Evolutionary conservation across 805 yeast genomes (phyloP).

Genomic region (Ogataea methylovora): DNA sequence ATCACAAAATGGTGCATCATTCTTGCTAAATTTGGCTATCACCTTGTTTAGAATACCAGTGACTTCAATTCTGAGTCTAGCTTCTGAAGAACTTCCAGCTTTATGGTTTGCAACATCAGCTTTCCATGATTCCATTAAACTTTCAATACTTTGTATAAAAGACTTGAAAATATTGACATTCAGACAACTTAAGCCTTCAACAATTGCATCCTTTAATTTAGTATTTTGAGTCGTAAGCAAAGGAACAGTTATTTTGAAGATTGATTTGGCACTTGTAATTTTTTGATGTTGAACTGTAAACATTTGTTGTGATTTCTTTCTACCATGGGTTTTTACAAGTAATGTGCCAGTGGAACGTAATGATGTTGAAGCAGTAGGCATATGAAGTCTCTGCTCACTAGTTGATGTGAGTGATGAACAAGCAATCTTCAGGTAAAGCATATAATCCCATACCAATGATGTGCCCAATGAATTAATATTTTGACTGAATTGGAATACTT

Average conservation of each 20-base stretch:
- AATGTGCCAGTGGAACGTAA: conserved; percentile 30
- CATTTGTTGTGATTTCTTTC: conserved; percentile 73
- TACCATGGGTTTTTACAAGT: conserved; percentile 47
- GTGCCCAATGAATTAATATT: conserved; percentile 17
- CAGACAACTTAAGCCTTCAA: conserved; percentile 82
- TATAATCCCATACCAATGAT: conserved; percentile 31
- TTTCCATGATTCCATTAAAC: conserved; percentile 49
- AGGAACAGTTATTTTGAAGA: conserved; percentile 83
- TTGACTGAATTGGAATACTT: conserved; percentile 48
- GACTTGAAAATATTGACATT: conserved; percentile 85
- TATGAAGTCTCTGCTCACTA: conserved; percentile 70
- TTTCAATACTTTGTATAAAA: conserved; percentile 67
- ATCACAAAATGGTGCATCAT: conserved; percentile 48
- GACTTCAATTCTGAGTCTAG: conserved; percentile 56
- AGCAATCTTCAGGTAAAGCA: conserved; percentile 80
- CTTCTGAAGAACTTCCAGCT: conserved; percentile 11
- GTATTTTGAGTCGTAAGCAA: conserved; percentile 63
- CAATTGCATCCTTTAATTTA: conserved; percentile 75
- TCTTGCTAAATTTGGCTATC: conserved; percentile 54
- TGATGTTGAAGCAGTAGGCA: conserved; percentile 31
- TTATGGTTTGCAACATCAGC: conserved; percentile 32
- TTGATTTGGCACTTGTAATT: conserved; percentile 85
- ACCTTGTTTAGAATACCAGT: conserved; percentile 67
- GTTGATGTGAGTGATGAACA: conserved; percentile 89
- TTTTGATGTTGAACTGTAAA: conserved; percentile 83